These are phyloP conservation scores for Eutrema yunnanense DNA, from an alignment of 345 rosid species.

Conservation along the genomic window DNA sequence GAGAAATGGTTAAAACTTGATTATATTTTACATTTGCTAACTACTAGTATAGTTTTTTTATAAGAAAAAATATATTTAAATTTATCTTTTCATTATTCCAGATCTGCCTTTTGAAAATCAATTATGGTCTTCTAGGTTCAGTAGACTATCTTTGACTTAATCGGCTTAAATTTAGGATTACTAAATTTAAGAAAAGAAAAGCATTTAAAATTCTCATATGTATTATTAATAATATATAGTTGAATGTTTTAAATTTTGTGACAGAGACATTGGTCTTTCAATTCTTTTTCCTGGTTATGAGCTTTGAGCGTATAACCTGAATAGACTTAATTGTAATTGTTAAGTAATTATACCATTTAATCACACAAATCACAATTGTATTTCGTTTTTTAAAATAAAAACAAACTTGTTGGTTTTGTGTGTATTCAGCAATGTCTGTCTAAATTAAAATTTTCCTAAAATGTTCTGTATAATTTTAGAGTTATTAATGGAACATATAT, in stretches of 20 bases:
- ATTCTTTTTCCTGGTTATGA: conserved; percentile 25
- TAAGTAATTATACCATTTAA: background rate
- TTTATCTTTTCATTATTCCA: background rate
- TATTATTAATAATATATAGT: background rate
- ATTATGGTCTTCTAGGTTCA: conserved; percentile 17
- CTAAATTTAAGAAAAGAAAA: background rate
- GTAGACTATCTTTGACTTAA: conserved; percentile 32
- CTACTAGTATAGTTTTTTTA: background rate
- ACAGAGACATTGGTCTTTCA: conserved; percentile 21
- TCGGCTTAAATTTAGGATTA: conserved; percentile 6
- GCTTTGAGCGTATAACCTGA: conserved; percentile 32
- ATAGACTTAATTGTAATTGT: background rate
- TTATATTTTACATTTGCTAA: background rate
- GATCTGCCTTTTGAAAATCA: conserved; percentile 12
- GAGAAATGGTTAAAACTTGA: background rate
- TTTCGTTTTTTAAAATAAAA: background rate
- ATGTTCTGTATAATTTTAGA: background rate
- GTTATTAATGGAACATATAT: background rate
- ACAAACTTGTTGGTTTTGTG: background rate
- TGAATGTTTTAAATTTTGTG: conserved; percentile 1
- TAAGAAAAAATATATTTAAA: background rate
- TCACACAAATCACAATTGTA: background rate
- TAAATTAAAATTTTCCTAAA: background rate
- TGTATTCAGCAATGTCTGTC: background rate
- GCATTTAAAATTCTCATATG: background rate